Base-by-base conservation (phyloP, 2,329 filamentous ascomycete species). In the Alternaria infectoria region DNA sequence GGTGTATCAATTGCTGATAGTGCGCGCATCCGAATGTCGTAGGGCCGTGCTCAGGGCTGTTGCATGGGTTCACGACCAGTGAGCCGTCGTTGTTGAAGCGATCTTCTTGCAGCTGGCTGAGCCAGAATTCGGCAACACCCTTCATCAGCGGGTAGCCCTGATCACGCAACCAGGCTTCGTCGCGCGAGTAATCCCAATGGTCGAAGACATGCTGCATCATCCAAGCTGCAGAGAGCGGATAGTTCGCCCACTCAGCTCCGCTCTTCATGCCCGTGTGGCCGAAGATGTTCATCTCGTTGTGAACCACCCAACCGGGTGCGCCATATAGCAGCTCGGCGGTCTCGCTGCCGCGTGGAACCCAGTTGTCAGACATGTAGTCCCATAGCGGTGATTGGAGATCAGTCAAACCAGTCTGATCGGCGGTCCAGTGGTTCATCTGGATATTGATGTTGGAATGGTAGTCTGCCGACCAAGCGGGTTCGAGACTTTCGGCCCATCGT, bases 121-220 rank as follows among this genome's bases (percentile, higher is more conserved):
- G 77, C 85, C 86, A 88, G 75, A 88, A 89, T n/a, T 83, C 69
- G 0, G 86, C 82, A 2, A 86, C 79, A 2, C 83, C 84, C 65
- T 86, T 87, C 23, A 88, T 71, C 1, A 88, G 77, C 1, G 84
- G 86, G 58, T 87, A 89, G 0, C 85, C 87, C 28, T 76, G 75
- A 4, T 57, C 19, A 7, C 78, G 77, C 6, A 81, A 79, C 85
- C 85, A 88, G 1, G 74, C 70, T 0, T 68, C 46, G 64, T 88
- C 81, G 25, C 79, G 81, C 2, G 82, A 84, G 67, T 88, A 89
- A 32, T 85, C 83, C 71, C 83, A 89, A 68, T 86, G 82, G 61
- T 89, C 86, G 75, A 82, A 86, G 2, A 89, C 84, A 65, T 89
- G 86, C 62, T 86, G 84, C 81, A 87, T 87, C 79, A 88, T 84